Percentiles rank a stretch among this genome's conserved stretches.
phyloP scores from a whole-genome alignment of 176 grass and related monocot species.

The Bothriochloa decipiens region DNA sequence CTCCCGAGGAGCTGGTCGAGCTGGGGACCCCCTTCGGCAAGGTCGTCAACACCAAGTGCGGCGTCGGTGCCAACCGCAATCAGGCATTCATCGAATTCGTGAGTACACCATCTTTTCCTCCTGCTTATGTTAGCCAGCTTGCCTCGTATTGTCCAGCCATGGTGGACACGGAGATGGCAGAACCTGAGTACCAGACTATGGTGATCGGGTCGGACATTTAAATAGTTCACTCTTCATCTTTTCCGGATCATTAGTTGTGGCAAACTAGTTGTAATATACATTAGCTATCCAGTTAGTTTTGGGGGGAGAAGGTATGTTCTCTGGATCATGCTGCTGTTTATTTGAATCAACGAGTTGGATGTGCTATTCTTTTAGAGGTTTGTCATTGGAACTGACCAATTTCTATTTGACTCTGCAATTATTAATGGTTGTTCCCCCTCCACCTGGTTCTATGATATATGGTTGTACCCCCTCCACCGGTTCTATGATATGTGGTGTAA shows the following conservation, averaged over 20 bases:
- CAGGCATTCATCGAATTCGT: conserved; percentile 97
- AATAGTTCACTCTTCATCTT: neutral
- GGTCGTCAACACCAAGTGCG: conserved; percentile 94
- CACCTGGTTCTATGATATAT: too few species aligned
- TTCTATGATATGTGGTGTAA: neutral
- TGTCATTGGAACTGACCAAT: neutral
- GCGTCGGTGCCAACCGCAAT: conserved; percentile 91
- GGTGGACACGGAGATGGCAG: neutral
- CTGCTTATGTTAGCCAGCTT: neutral
- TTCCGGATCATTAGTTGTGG: neutral
- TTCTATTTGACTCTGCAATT: neutral
- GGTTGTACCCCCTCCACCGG: too few species aligned
- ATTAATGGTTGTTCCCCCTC: neutral
- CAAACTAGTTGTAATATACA: neutral
- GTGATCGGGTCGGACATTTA: neutral
- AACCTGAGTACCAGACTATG: neutral
- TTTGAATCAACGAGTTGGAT: neutral
- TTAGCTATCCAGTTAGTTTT: neutral
- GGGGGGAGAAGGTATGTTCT: neutral
- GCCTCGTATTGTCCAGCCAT: neutral
- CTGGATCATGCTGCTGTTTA: neutral
- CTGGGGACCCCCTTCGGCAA: conserved; percentile 89
- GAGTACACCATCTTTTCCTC: conserved; percentile 34
- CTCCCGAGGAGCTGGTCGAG: conserved; percentile 83
- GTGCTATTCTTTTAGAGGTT: neutral